Percentiles rank a stretch among this genome's conserved stretches.
Evolutionary conservation across 2,329 filamentous ascomycete species (phyloP).

Genomic region (Neofusicoccum laricinum): DNA sequence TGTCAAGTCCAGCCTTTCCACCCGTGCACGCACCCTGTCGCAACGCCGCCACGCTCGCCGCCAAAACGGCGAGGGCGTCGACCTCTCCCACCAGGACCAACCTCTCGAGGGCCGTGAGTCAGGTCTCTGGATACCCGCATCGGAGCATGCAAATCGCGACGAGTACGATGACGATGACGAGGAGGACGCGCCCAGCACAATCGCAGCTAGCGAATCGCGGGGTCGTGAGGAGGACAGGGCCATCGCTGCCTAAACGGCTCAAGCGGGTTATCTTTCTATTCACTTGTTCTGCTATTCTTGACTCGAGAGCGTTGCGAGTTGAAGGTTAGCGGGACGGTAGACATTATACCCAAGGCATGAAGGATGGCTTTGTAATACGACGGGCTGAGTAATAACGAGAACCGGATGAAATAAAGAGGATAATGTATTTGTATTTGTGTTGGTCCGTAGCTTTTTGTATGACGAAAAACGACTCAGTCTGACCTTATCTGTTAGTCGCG

Average conservation of each 20-base stretch:
- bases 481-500: no score
- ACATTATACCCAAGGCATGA: constrained; percentile 7
- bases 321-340: background rate
- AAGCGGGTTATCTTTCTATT: background rate
- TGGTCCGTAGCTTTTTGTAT: background rate
- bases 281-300: background rate
- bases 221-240: constrained; percentile 48
- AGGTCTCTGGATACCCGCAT: constrained; percentile 75
- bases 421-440: background rate
- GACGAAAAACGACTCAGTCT: background rate
- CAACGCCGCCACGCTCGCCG: constrained; percentile 71
- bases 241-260: constrained; percentile 20
- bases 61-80: constrained; percentile 68
- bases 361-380: background rate
- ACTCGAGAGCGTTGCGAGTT: background rate
- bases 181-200: constrained; percentile 44
- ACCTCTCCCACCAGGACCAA: constrained; percentile 78
- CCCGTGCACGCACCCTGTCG: constrained; percentile 81
- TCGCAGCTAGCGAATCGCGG: constrained; percentile 38
- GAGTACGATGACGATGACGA: constrained; percentile 60
- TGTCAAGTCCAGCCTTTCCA: constrained; percentile 82
- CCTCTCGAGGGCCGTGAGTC: constrained; percentile 72
- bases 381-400: background rate
- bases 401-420: background rate
- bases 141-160: constrained; percentile 60